phyloP scores from a whole-genome alignment of 23 red algal genomes.

The Pyropia haitanensis region DNA sequence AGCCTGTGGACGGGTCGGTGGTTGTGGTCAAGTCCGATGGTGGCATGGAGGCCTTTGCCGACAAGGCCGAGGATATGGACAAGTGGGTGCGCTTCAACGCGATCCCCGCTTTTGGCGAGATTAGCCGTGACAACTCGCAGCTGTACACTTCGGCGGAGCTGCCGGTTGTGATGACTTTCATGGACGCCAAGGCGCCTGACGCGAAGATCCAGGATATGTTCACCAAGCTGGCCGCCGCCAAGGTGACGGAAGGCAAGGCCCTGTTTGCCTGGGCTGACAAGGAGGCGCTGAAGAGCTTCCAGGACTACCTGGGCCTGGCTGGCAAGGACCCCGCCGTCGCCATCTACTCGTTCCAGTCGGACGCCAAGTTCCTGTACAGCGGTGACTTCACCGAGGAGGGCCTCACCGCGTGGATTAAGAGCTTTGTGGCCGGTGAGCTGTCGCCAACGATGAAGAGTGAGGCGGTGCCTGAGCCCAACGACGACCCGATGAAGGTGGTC shows the following conservation, averaged over 20 bases:
- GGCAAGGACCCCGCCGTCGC: conserved; percentile 43
- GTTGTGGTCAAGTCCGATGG: conserved; percentile 26
- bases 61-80: conserved; percentile 24
- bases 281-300: conserved; percentile 63
- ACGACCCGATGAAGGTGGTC: conserved; percentile 62
- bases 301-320: conserved; percentile 50
- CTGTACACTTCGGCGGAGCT: conserved; percentile 55
- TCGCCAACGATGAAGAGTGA: conserved; percentile 44
- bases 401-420: conserved; percentile 31
- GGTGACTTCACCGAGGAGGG: conserved; percentile 29
- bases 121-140: conserved; percentile 43
- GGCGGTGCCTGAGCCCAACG: conserved; percentile 48
- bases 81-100: conserved; percentile 16
- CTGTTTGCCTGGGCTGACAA: conserved; percentile 47
- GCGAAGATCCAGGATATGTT: conserved; percentile 23
- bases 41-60: conserved; percentile 14
- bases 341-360: conserved; percentile 52
- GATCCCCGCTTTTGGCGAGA: conserved; percentile 45
- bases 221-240: conserved; percentile 32
- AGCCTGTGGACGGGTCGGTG: conserved; percentile 19
- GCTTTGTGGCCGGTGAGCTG: conserved; percentile 44
- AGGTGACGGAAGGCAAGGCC: conserved; percentile 12
- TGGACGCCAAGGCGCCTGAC: conserved; percentile 40
- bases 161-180: conserved; percentile 61
- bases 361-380: conserved; percentile 50